Evolutionary conservation across 805 yeast genomes (phyloP), one percentile per base, ranked within the genome.

Genomic region (Saccharomyces kudriavzevii): DNA sequence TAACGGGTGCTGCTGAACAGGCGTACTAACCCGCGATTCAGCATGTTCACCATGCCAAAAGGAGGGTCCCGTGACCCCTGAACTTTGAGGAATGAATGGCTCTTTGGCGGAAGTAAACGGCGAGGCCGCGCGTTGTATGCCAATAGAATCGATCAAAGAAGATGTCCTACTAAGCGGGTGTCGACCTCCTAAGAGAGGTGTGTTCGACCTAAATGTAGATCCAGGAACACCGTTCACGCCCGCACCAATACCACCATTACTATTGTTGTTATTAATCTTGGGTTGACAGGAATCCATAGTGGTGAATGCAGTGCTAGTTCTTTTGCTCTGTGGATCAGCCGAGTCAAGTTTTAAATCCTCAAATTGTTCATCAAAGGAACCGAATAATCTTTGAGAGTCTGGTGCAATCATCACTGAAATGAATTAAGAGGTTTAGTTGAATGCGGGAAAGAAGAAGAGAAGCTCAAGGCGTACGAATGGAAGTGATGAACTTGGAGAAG

Each of bases 101-200:
- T 35, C 43, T 17, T 35, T 35, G 24, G 9, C 24, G 4, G 43
- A 20, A 8, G 24, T 9, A 45, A 61, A 63, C 2, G 68, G 66
- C 11, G 69, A 64, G 4, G 58, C 48, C 13, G 64, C 27, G 30
- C 67, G 48, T 43, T 63, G 67, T 28, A 60, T 57, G n/a, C 67
- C 66, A 3, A 67, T 47, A 2, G 62, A 56, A 49, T 66, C 68
- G 56, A 64, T 51, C 45, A 67, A 45, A 2, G 68, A 64, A 3
- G 60, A 40, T 2, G 65, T 53, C 48, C 66, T 61, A 26, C 55
- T 47, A 47, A 61, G 47, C 27, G 62, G 60, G 17, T 35, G 43
- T 35, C 43, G 43, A 10, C 22, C 11, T 17, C 43, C 43, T 17
- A 35, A 17, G 10, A 35, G 43, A 35, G 43, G 43, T 35, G 43